A percentile compares a stretch with the other conserved stretches of the same genome.
Evolutionary conservation across 352 stramenopile genomes (phyloP).

Genomic region (Phytophthora megakarya): DNA sequence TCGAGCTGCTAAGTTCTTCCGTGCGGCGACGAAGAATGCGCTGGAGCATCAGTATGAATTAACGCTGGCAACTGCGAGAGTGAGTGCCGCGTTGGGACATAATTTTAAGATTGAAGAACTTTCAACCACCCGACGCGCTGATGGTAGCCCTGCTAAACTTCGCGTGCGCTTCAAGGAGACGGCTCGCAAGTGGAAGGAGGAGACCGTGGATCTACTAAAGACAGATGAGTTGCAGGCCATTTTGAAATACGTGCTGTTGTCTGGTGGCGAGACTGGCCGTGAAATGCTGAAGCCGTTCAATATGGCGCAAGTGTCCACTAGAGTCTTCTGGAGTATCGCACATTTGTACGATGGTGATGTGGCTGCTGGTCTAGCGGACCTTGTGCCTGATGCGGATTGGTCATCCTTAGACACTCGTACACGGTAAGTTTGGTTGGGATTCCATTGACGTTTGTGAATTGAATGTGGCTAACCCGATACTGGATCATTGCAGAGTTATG

Average conservation of each 20-base stretch:
- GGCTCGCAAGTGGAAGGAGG: conserved; percentile 82
- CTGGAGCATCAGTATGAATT: conserved; percentile 85
- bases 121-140: conserved; percentile 25
- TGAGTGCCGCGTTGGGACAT: conserved; percentile 67
- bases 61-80: conserved; percentile 67
- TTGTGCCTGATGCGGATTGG: conserved; percentile 86
- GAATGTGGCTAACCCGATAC: conserved; percentile 10
- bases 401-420: conserved; percentile 80
- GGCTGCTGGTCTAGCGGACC: conserved; percentile 55
- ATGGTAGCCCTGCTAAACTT: conserved; percentile 48
- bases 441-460: neutral
- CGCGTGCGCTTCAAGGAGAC: conserved; percentile 80
- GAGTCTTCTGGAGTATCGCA: conserved; percentile 88
- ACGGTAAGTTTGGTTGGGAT: conserved; percentile 34
- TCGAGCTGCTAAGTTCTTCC: conserved; percentile 80
- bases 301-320: conserved; percentile 84
- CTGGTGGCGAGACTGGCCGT: conserved; percentile 70
- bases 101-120: conserved; percentile 67
- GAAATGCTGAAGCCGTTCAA: conserved; percentile 93
- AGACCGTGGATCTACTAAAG: conserved; percentile 72
- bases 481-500: conserved; percentile 46
- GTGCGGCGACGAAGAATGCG: conserved; percentile 69
- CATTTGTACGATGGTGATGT: conserved; percentile 80
- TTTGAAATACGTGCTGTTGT: conserved; percentile 86
- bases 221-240: conserved; percentile 66